Conservation (phyloP, 1,284 basidiomycete species). For the Farysia itapuensis region DNA sequence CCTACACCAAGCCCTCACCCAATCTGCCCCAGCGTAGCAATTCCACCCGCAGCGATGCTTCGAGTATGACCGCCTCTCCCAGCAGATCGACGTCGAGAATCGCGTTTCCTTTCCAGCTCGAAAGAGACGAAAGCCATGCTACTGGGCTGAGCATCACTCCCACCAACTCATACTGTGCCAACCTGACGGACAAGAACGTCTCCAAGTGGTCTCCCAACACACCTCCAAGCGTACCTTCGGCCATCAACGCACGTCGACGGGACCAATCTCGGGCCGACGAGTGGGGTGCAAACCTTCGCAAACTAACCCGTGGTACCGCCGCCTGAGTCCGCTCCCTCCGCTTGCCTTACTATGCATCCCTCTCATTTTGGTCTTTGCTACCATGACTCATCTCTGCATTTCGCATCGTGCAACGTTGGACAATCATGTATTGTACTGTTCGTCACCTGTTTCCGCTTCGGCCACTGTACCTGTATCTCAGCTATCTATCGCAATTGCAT, state of each 20-base stretch:
- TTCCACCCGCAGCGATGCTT: background rate
- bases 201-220: slow-evolving; percentile 21
- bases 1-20: slow-evolving; percentile 31
- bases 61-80: too few species aligned
- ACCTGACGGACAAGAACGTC: slow-evolving; percentile 1
- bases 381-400: too few species aligned
- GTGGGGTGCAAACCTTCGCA: slow-evolving; percentile 21
- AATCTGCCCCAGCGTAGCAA: background rate
- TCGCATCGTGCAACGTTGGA: too few species aligned
- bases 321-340: too few species aligned
- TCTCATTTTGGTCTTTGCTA: too few species aligned
- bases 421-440: too few species aligned
- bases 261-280: slow-evolving; percentile 31
- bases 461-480: too few species aligned
- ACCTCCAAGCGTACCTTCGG: background rate
- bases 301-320: slow-evolving; percentile 4
- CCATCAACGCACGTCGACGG: slow-evolving; percentile 5
- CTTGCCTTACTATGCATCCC: too few species aligned
- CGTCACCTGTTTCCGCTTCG: too few species aligned
- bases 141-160: slow-evolving; percentile 16
- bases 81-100: background rate
- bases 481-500: too few species aligned
- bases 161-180: slow-evolving; percentile 20
- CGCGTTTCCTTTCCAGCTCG: background rate
- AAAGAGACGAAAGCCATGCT: slow-evolving; percentile 1